Evolutionary conservation across 345 rosid species (phyloP).

Genomic region (Luvunga scandens): DNA sequence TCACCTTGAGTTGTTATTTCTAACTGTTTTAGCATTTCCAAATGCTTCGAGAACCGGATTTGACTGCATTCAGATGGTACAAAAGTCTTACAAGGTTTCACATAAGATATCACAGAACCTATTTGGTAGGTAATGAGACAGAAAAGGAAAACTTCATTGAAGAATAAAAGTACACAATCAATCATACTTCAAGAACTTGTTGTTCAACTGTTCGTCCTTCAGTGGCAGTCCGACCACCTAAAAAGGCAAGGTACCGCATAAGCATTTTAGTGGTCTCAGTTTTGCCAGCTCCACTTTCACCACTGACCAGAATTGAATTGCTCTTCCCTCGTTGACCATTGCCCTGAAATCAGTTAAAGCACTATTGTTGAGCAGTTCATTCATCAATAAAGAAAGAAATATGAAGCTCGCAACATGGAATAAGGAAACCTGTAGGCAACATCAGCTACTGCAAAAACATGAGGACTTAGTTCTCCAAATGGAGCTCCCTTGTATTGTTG

Average conservation of each 20-base stretch:
- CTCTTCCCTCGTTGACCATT: constrained; percentile 76
- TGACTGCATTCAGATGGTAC: constrained; percentile 56
- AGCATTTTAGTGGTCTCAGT: constrained; percentile 96
- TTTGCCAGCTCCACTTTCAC: constrained; percentile 93
- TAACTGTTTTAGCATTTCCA: constrained; percentile 95
- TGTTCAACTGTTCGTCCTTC: constrained; percentile 94
- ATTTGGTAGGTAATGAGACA: not conserved
- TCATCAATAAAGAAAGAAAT: not conserved
- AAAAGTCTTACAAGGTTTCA: constrained; percentile 16
- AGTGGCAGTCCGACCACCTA: constrained; percentile 81
- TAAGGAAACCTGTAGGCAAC: constrained; percentile 68
- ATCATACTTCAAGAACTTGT: constrained; percentile 88
- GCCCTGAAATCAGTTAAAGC: constrained; percentile 44
- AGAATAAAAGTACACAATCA: not conserved
- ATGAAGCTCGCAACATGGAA: not conserved
- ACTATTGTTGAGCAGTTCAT: constrained; percentile 1
- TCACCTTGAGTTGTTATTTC: constrained; percentile 92
- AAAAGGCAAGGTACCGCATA: constrained; percentile 84
- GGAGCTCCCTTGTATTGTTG: constrained; percentile 94
- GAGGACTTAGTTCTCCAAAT: constrained; percentile 89
- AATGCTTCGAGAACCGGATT: constrained; percentile 98
- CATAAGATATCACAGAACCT: constrained; percentile 10
- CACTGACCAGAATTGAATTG: constrained; percentile 88
- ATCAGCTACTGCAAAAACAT: constrained; percentile 92
- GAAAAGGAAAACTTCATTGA: constrained; percentile 1